phyloP scores from a whole-genome alignment of 2,329 filamentous ascomycete species.

The Chaetomium olivaceum region DNA sequence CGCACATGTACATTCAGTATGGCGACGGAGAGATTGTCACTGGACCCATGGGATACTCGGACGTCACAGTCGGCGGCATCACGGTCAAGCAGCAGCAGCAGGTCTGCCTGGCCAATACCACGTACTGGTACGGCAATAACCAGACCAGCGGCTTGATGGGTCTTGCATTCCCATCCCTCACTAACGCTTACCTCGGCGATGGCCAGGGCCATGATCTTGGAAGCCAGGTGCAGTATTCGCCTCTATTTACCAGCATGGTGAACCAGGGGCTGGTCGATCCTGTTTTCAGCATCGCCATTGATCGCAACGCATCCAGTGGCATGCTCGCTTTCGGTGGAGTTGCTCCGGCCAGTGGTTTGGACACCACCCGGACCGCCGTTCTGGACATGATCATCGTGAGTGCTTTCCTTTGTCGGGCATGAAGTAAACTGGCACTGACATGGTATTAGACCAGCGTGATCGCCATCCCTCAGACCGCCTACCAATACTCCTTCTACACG shows the following conservation, averaged over 20 bases:
- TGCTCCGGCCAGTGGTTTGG: slow-evolving; percentile 40
- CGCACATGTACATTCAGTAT: slow-evolving; percentile 51
- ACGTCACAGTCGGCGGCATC: slow-evolving; percentile 49
- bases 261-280: slow-evolving; percentile 48
- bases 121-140: slow-evolving; percentile 55
- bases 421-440: slow-evolving; percentile 3
- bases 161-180: slow-evolving; percentile 52
- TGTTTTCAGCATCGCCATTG: slow-evolving; percentile 51
- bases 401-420: background rate
- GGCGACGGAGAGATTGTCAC: slow-evolving; percentile 51
- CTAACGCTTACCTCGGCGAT: slow-evolving; percentile 48
- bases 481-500: slow-evolving; percentile 55
- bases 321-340: slow-evolving; percentile 51
- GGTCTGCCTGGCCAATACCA: slow-evolving; percentile 51
- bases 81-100: slow-evolving; percentile 48
- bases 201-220: slow-evolving; percentile 42
- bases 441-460: slow-evolving; percentile 47
- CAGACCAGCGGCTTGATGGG: slow-evolving; percentile 53
- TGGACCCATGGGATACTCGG: slow-evolving; percentile 50
- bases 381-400: slow-evolving; percentile 38
- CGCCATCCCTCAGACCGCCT: slow-evolving; percentile 40
- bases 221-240: slow-evolving; percentile 47
- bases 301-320: slow-evolving; percentile 49
- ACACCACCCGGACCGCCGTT: slow-evolving; percentile 35
- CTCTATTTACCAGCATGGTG: slow-evolving; percentile 52